These are phyloP conservation scores for Exobasidium rhododendri DNA, from an alignment of 1,284 basidiomycete genomes.

Conservation along the genomic window DNA sequence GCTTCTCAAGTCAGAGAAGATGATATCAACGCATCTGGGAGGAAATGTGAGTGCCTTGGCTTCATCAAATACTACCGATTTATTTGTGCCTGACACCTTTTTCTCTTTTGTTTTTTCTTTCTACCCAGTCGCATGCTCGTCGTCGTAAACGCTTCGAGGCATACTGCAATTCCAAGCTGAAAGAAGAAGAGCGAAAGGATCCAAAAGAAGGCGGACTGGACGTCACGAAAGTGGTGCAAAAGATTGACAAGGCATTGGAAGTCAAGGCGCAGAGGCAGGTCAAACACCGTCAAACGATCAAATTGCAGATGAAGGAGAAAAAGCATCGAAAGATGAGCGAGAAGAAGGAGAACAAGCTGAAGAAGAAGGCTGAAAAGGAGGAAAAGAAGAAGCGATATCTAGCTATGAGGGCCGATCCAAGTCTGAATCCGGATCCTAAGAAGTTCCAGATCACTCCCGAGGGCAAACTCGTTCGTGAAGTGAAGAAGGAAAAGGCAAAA, in stretches of 20 bases:
- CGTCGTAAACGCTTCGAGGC: neutral
- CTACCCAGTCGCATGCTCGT: neutral
- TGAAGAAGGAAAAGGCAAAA: neutral
- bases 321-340: neutral
- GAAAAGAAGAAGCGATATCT: neutral
- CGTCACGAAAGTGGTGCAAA: neutral
- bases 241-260: neutral
- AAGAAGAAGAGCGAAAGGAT: neutral
- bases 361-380: neutral
- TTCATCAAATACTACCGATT: too few species aligned
- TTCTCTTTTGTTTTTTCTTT: too few species aligned
- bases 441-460: neutral
- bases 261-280: neutral
- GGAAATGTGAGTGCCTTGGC: too few species aligned
- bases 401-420: neutral
- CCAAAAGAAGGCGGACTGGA: neutral
- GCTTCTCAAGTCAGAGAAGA: neutral
- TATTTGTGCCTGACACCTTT: too few species aligned
- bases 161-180: neutral
- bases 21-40: neutral
- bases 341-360: conserved; percentile 6
- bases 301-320: neutral
- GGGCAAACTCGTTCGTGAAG: neutral
- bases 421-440: neutral
- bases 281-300: neutral